Base-by-base conservation (phyloP, 2,329 filamentous ascomycete genomes). In the Amylocarpus encephaloides region DNA sequence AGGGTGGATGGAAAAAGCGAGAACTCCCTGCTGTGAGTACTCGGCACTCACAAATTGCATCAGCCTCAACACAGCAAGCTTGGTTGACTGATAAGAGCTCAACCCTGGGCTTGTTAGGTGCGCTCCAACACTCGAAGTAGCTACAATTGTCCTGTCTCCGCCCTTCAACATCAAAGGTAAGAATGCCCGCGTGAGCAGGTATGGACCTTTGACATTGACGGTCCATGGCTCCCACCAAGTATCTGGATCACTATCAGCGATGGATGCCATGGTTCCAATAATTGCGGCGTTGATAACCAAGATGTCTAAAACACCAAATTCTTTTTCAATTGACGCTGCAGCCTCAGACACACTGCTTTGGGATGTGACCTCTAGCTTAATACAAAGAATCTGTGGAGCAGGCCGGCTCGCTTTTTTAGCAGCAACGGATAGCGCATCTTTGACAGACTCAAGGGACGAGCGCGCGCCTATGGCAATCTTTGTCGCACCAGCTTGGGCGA, bases 401-500 rank as follows among this genome's bases (percentile, higher is more conserved):
- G 55, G 34, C 0, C 63, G 62, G 0, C 65, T 66, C 0, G 67
- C 67, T 2, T 51, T 51, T 1, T 54, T 53, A 1, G 68, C 68
- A 2, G 67, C 70, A 9, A 63, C 56, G 9, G 65, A 64, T 12
- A 78, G 60, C 0, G 67, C 65, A 9, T 51, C 35, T 15, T 62
- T 63, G 15, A 57, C 44, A 5, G 53, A 50, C 0, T 74, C 61
- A 0, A 67, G 63, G 5, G 66, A 59, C 2, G 73, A 76, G 18
- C 80, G 74, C 0, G 78, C 79, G 6, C 67, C 72, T 16, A 83
- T 67, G 13, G 73, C 74, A 49, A 85, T 77, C 26, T 66, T 62
- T 0, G 72, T 69, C 29, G 73, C 74, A 4, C 75, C 75, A 4
- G 79, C 78, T 56, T 67, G 67, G 16, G 78, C 79, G 57, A 74